phyloP scores from a whole-genome alignment of 2,329 filamentous ascomycete genomes.

The Claviceps sp. region DNA sequence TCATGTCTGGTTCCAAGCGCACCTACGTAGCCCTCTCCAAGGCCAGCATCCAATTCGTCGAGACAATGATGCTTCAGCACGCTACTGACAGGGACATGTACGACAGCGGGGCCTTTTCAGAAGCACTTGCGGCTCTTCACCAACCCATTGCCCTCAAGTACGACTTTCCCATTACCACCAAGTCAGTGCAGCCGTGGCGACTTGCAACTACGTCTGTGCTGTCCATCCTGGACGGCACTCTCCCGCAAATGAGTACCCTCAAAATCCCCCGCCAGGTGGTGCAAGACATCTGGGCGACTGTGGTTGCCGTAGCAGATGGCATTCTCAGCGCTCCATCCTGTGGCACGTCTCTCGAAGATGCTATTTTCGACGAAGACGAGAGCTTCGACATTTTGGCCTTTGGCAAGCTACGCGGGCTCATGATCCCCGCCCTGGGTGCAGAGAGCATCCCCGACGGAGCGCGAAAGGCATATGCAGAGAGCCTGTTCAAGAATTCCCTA shows the following conservation, averaged over 20 bases:
- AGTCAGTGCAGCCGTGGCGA: constrained; percentile 62
- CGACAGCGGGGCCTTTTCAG: constrained; percentile 49
- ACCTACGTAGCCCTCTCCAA: constrained; percentile 88
- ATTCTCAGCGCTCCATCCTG: constrained; percentile 53
- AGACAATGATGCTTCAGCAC: constrained; percentile 45
- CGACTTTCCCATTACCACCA: constrained; percentile 57
- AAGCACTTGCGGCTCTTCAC: constrained; percentile 52
- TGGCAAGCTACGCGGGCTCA: constrained; percentile 50
- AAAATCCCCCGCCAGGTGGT: constrained; percentile 31
- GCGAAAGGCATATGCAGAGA: constrained; percentile 56
- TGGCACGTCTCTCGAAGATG: constrained; percentile 27
- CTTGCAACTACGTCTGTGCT: constrained; percentile 62
- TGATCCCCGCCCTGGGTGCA: constrained; percentile 61
- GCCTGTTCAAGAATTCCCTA: constrained; percentile 70
- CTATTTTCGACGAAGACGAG: constrained; percentile 54
- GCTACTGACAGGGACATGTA: constrained; percentile 55
- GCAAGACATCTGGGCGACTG: constrained; percentile 54
- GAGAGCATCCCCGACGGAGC: constrained; percentile 50
- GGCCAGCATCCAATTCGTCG: constrained; percentile 58
- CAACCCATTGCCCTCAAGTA: constrained; percentile 71
- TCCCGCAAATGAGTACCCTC: constrained; percentile 44
- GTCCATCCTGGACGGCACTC: constrained; percentile 50
- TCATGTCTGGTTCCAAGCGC: constrained; percentile 35
- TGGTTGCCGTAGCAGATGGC: constrained; percentile 53
- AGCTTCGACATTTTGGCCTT: constrained; percentile 71